phyloP scores from a whole-genome alignment of 257 asterid genomes.

The Gentiana straminea region DNA sequence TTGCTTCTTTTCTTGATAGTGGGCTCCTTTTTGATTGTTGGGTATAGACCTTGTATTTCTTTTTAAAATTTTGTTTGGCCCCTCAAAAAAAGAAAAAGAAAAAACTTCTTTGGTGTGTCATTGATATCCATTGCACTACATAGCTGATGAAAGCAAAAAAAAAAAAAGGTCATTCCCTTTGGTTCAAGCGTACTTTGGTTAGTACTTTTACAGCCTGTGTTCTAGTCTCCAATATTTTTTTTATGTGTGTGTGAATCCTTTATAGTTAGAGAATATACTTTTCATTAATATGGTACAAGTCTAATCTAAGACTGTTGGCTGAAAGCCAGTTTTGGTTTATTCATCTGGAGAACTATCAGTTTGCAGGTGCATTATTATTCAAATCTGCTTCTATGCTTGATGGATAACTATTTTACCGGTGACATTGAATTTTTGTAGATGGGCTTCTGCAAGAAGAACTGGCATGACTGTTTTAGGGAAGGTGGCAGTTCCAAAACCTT shows the following conservation, averaged over 20 bases:
- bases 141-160: too few relatives aligned
- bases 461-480: constrained; percentile 92
- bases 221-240: too few relatives aligned
- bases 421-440: constrained; percentile 31
- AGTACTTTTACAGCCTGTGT: too few relatives aligned
- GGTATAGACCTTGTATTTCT: too few relatives aligned
- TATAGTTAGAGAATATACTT: background rate
- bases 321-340: background rate
- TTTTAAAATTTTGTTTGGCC: too few relatives aligned
- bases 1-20: too few relatives aligned
- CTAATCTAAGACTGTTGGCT: background rate
- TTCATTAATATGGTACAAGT: background rate
- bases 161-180: too few relatives aligned
- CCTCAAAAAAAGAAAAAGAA: too few relatives aligned
- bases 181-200: too few relatives aligned
- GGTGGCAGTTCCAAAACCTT: constrained; percentile 94
- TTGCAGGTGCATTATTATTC: background rate
- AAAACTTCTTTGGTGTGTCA: too few relatives aligned
- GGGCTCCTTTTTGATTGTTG: too few relatives aligned
- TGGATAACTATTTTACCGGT: constrained; percentile 1
- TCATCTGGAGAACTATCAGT: background rate
- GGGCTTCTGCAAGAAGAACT: constrained; percentile 85
- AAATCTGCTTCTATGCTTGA: constrained; percentile 5
- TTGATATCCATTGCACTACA: too few relatives aligned
- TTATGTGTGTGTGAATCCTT: background rate